These are phyloP conservation scores for Suillus americanus DNA, from an alignment of 768 basidiomycete species.

Conservation along the genomic window DNA sequence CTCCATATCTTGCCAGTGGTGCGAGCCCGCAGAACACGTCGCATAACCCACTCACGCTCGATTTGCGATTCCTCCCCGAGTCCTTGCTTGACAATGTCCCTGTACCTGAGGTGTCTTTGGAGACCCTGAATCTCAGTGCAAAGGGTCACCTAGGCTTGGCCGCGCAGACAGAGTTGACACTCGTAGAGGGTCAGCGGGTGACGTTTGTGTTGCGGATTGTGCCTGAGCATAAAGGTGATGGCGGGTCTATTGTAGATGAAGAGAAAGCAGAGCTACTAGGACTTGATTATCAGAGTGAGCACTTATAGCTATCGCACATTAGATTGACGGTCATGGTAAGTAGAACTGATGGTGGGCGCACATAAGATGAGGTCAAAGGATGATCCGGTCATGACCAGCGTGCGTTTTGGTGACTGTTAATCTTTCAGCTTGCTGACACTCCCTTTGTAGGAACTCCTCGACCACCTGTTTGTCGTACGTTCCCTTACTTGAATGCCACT, in stretches of 20 bases:
- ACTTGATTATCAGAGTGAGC: constrained; percentile 43
- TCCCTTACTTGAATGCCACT: neutral
- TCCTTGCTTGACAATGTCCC: constrained; percentile 49
- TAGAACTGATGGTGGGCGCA: constrained; percentile 45
- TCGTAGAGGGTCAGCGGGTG: constrained; percentile 87
- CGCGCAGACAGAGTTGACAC: constrained; percentile 54
- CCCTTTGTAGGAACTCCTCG: constrained; percentile 49
- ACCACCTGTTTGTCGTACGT: constrained; percentile 55
- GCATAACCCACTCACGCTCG: constrained; percentile 47
- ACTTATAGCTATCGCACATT: neutral
- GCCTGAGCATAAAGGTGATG: constrained; percentile 36
- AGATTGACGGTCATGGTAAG: constrained; percentile 8
- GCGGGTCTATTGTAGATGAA: constrained; percentile 31
- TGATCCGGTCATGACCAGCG: constrained; percentile 75
- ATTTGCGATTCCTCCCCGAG: constrained; percentile 75
- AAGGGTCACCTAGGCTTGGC: constrained; percentile 77
- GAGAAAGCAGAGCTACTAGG: constrained; percentile 45
- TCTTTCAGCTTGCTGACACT: neutral
- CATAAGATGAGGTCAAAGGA: constrained; percentile 50
- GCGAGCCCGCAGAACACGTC: constrained; percentile 22
- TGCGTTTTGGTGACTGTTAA: constrained; percentile 19
- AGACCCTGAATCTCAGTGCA: constrained; percentile 60
- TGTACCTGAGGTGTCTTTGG: constrained; percentile 54
- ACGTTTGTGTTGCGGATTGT: constrained; percentile 82
- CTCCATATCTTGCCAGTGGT: neutral